These are phyloP conservation scores for Domatiomyces catenatus DNA, from an alignment of 2,329 filamentous ascomycete genomes.

Conservation along the genomic window DNA sequence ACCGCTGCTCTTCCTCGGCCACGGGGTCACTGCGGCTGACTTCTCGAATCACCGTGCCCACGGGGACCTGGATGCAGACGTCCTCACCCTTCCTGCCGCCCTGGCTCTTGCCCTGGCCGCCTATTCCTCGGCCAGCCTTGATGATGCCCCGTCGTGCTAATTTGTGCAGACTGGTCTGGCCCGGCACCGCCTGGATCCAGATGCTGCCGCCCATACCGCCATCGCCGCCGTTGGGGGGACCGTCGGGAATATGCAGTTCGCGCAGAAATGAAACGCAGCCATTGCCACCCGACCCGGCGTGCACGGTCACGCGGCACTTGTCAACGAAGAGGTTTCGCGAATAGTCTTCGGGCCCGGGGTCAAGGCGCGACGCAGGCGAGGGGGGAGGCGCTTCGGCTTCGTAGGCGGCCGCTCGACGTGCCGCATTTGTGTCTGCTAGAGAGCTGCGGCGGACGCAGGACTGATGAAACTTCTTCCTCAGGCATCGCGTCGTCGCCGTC, in stretches of 20 bases:
- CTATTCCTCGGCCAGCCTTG: constrained; percentile 30
- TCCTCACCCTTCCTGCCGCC: constrained; percentile 70
- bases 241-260: constrained; percentile 76
- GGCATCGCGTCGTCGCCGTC: not conserved
- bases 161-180: constrained; percentile 88
- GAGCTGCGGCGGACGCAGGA: constrained; percentile 1
- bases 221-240: constrained; percentile 87
- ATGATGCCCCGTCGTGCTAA: constrained; percentile 58
- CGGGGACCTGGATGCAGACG: constrained; percentile 73
- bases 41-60: constrained; percentile 82
- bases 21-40: constrained; percentile 63
- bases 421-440: constrained; percentile 12
- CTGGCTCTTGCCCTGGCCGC: constrained; percentile 33
- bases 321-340: constrained; percentile 71
- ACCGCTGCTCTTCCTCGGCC: constrained; percentile 44
- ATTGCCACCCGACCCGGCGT: constrained; percentile 69
- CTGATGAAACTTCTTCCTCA: not conserved
- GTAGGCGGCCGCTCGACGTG: constrained; percentile 5
- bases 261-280: constrained; percentile 90
- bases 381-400: constrained; percentile 11
- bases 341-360: constrained; percentile 75
- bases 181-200: constrained; percentile 83
- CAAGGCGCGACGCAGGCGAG: constrained; percentile 39
- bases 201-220: constrained; percentile 82
- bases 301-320: constrained; percentile 60